Evolutionary conservation across 768 basidiomycete species (phyloP).

Genomic region (Hirschioporus abietinus): DNA sequence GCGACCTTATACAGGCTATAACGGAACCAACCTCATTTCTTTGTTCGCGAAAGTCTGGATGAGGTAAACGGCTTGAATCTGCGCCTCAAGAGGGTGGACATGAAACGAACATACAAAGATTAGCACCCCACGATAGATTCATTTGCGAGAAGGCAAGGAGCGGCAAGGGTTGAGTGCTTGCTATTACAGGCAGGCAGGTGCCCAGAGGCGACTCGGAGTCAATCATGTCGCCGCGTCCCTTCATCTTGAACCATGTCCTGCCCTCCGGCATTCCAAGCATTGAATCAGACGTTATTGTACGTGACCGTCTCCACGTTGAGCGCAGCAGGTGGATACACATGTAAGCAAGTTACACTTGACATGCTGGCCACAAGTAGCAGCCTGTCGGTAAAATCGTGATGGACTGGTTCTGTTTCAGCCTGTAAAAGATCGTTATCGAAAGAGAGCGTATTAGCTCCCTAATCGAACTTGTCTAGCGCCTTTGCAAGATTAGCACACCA

Average conservation of each 20-base stretch:
- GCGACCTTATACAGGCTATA: constrained; percentile 99
- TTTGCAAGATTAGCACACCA: constrained; percentile 90
- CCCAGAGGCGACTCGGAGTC: too few species aligned
- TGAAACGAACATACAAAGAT: constrained; percentile 51
- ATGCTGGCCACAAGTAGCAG: constrained; percentile 26
- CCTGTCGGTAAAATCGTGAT: constrained; percentile 98
- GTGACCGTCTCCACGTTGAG: constrained; percentile 99
- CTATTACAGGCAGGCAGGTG: neutral
- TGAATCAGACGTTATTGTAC: too few species aligned
- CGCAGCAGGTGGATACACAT: constrained; percentile 52
- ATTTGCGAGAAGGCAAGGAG: constrained; percentile 10
- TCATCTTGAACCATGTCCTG: too few species aligned
- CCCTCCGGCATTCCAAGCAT: too few species aligned
- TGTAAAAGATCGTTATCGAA: constrained; percentile 88
- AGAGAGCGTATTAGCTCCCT: constrained; percentile 11
- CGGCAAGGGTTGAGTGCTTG: constrained; percentile 9
- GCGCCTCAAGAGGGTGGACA: constrained; percentile 9
- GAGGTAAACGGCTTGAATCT: constrained; percentile 11
- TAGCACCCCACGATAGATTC: constrained; percentile 67
- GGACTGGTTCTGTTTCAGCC: constrained; percentile 98
- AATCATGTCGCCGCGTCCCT: too few species aligned
- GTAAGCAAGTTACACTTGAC: neutral
- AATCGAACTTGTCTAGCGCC: constrained; percentile 36
- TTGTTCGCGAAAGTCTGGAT: constrained; percentile 99
- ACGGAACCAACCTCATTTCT: constrained; percentile 95